These are phyloP conservation scores for Trichoderma simmonsii DNA, from an alignment of 2,329 filamentous ascomycete species.

Conservation along the genomic window DNA sequence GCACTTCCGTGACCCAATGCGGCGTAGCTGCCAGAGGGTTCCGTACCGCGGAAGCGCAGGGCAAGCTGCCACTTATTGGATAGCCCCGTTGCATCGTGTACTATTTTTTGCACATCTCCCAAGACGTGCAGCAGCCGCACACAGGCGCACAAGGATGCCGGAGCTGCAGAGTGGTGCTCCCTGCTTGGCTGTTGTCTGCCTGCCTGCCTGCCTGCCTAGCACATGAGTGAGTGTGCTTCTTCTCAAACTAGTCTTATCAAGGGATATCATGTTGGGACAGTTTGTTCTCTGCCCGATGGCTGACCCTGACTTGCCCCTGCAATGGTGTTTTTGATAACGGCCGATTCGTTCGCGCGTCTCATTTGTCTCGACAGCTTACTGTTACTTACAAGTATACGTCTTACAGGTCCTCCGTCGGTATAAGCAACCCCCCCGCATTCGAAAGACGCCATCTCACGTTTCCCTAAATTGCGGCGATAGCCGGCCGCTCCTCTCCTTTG, in stretches of 20 bases:
- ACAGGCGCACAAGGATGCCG: constrained; percentile 14
- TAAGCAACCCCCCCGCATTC: constrained; percentile 8
- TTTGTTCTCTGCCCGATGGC: not conserved
- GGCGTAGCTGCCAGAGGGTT: not conserved
- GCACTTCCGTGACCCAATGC: not conserved
- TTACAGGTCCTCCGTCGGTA: not conserved
- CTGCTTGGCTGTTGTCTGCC: not conserved
- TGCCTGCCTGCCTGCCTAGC: not conserved
- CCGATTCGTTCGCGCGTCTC: not conserved
- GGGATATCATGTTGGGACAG: not conserved
- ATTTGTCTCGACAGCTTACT: not conserved
- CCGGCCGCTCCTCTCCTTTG: not conserved
- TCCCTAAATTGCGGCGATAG: not conserved
- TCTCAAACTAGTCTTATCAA: constrained; percentile 5
- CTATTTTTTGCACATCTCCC: constrained; percentile 14
- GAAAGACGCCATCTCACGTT: not conserved
- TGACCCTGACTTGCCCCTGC: not conserved
- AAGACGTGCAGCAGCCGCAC: constrained; percentile 9
- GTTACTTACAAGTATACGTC: not conserved
- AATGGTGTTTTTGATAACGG: not conserved
- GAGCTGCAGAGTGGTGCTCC: not conserved
- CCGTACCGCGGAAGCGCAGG: constrained; percentile 5
- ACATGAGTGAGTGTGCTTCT: not conserved
- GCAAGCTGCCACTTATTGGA: not conserved
- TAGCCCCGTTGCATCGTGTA: constrained; percentile 7